phyloP scores from a whole-genome alignment of 441 rosid genomes.

The Corymbia citriodora region DNA sequence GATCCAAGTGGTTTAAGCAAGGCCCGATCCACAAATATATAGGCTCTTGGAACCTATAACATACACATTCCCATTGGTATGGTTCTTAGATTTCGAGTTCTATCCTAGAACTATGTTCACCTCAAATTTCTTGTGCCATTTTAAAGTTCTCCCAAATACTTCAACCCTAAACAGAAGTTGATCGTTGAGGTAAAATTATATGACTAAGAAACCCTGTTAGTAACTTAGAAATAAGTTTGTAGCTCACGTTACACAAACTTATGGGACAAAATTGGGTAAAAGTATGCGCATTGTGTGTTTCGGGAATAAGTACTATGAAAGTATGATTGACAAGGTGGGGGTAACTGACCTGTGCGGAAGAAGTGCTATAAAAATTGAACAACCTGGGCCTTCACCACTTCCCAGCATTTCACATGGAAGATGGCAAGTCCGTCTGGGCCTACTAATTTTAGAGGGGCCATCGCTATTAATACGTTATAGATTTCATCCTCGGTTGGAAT shows the following conservation, averaged over 20 bases:
- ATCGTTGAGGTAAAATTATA: neutral
- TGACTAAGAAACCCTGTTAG: rapidly evolving
- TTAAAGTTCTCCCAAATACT: neutral
- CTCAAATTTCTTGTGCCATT: neutral
- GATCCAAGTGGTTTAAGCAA: neutral
- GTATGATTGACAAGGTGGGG: neutral
- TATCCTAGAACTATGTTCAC: no score
- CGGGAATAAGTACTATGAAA: neutral
- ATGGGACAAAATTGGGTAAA: neutral
- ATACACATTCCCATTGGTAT: no score
- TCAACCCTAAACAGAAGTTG: neutral
- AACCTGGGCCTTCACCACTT: neutral
- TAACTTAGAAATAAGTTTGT: neutral
- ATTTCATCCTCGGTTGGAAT: neutral
- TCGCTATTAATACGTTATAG: neutral
- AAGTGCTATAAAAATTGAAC: neutral
- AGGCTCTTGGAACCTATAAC: no score
- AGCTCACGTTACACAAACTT: neutral
- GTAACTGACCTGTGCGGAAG: neutral
- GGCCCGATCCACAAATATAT: neutral
- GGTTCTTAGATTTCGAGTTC: no score
- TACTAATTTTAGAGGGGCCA: neutral
- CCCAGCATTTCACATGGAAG: neutral
- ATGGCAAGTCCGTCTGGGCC: neutral
- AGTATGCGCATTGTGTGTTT: neutral